Conservation (phyloP, 192 early-diverging fungal genomes). For the Linnemannia exigua region DNA sequence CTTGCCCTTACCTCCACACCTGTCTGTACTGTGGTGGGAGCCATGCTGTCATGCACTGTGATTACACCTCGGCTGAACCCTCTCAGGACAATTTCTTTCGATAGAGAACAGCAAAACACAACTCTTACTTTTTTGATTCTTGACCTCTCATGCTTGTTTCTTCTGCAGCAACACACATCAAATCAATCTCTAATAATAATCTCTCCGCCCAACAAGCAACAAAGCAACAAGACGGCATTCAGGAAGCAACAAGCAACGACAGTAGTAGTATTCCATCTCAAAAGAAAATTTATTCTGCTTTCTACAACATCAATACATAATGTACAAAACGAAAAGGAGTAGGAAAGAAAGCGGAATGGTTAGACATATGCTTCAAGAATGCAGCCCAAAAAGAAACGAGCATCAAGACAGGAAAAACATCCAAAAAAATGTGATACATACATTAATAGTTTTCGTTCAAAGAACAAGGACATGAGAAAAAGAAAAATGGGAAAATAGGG, state of each 20-base stretch:
- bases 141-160: neutral
- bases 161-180: neutral
- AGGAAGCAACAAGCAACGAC: neutral
- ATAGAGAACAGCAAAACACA: neutral
- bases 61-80: slow-evolving; percentile 41
- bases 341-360: neutral
- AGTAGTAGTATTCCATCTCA: slow-evolving; percentile 31
- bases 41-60: slow-evolving; percentile 46
- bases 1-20: slow-evolving; percentile 46
- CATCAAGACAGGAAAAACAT: neutral
- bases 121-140: neutral
- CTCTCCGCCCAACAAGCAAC: too few species aligned
- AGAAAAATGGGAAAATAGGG: neutral
- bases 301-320: slow-evolving; percentile 13
- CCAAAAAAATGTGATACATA: slow-evolving; percentile 2
- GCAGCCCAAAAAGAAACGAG: neutral
- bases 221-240: neutral
- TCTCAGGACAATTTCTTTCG: slow-evolving; percentile 26
- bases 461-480: slow-evolving; percentile 34
- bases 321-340: neutral
- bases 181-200: too few species aligned
- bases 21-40: slow-evolving; percentile 52
- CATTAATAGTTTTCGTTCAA: slow-evolving; percentile 30
- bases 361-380: neutral
- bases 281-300: slow-evolving; percentile 53